phyloP scores from a whole-genome alignment of 2,329 filamentous ascomycete species.

The Didymellaceae sp. region DNA sequence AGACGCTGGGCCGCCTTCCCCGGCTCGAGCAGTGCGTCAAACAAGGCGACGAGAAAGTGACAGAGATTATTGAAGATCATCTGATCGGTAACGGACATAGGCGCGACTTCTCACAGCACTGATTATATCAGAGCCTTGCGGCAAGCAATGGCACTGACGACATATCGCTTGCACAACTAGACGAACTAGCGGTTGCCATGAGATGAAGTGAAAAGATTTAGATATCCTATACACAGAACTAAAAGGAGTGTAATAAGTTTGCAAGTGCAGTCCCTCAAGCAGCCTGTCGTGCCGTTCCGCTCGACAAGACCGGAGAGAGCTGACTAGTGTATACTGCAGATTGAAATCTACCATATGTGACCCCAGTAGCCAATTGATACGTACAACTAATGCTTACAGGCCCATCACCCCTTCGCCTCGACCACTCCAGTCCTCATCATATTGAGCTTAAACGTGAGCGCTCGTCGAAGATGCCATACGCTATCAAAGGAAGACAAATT shows the following conservation, averaged over 20 bases:
- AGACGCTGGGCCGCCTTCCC: conserved; percentile 19
- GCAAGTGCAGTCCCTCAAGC: conserved; percentile 32
- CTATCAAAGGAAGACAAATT: conserved; percentile 43
- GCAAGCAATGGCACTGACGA: not conserved
- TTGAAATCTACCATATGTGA: conserved; percentile 43
- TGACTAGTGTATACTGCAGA: conserved; percentile 38
- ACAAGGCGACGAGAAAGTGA: conserved; percentile 4
- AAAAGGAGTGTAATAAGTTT: conserved; percentile 36
- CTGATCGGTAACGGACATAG: conserved; percentile 2
- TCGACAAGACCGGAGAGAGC: conserved; percentile 22
- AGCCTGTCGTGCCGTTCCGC: conserved; percentile 28
- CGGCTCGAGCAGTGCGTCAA: conserved; percentile 23
- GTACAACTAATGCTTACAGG: conserved; percentile 44
- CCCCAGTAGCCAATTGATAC: conserved; percentile 45
- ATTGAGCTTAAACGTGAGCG: conserved; percentile 30
- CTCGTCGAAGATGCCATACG: conserved; percentile 39
- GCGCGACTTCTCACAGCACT: not conserved
- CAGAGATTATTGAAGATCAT: conserved; percentile 5
- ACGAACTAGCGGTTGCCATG: too few relatives aligned
- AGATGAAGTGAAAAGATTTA: conserved; percentile 1
- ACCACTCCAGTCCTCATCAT: conserved; percentile 33
- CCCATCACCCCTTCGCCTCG: conserved; percentile 34
- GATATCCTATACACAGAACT: conserved; percentile 22
- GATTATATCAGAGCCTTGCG: not conserved
- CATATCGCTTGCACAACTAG: too few relatives aligned